Evolutionary conservation across 225 moss, liverwort and hornwort genomes (phyloP), one percentile per base, ranked within the genome.

Genomic region (Pleurozium schreberi): DNA sequence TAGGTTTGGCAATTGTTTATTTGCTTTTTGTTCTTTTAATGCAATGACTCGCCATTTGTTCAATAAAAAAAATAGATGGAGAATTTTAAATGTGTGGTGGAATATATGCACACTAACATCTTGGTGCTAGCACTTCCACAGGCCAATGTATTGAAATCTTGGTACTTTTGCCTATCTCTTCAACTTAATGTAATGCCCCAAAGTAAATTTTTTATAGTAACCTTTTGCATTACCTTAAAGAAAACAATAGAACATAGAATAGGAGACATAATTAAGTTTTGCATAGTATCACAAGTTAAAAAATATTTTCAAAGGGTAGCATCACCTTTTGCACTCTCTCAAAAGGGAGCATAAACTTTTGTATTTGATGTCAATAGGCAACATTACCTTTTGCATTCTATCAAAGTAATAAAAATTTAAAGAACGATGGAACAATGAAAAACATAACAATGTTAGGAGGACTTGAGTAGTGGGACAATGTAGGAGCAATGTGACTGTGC

Each of bases 101-200:
- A n/a, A n/a, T n/a, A n/a, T n/a, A n/a, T n/a, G n/a, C n/a, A n/a
- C n/a, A n/a, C n/a, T n/a, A 43, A 15, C 15, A 43, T 71, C 10
- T 2, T 28, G 10, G 18, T 6, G 10, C 18, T 6, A 18, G 5
- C 3, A 71, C 27, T 2, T 69, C 11, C 31, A 18, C 0, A 0
- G 2, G 13, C 1, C 34, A 34, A 21, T 50, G 34, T 5, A 50
- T 50, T 75, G 34, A 75, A 75, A 13, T 75, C 13, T 75, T 0
- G n/a, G n/a, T n/a, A n/a, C n/a, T n/a, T 33, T 49, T 11, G 13
- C 14, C 5, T 21, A 50, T 52, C 3, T 34, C 14, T 36, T 76
- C 0, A 0, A 14, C 3, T 14, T 1, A 14, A 9, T 76, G 26
- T 15, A 57, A n/a, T 57, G n/a, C 2, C 13, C 21, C 1, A 38